Evolutionary conservation across 139 green algal species (phyloP), one percentile per base, ranked within the genome.

Genomic region (Spirogloea muscicola): DNA sequence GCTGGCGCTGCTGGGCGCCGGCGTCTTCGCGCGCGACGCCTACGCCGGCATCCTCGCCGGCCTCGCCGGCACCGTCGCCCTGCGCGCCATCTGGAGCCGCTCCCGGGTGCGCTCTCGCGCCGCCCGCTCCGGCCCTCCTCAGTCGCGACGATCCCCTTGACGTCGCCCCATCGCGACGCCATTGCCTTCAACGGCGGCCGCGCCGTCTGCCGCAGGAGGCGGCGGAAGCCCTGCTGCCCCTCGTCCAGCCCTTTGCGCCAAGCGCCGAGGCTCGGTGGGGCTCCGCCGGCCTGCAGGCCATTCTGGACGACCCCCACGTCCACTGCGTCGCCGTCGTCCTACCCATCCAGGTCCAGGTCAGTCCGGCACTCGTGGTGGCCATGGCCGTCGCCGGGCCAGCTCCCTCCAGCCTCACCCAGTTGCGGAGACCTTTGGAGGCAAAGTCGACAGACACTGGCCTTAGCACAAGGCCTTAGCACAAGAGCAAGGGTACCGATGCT

Each of bases 21-120:
- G 67, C 55, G 48, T 76, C 1, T 76, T 76, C 46, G 67, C 67
- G 13, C 27, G 67, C 3, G 67, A 76, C 29, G 67, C 67, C 18
- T 76, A 76, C 36, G 18, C 66, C 7, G 31, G 31, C 2, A 40
- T 76, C 10, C 49, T 76, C 29, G 31, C 33, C 3, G 44, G 25
- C 29, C 31, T 67, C 27, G 33, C 29, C 27, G 3, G 7, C 9
- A 29, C 21, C 18, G 46, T 76, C 7, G 39, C 9, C 27, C 67
- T 68, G 5, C 49, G 48, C 29, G 46, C 49, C 49, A 18, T 76
- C 7, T 76, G 67, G 67, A 76, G 67, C 67, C 67, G 67, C 49
- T 76, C 67, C 7, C 49, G 66, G 67, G 49, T 48, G 3, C 4
- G n/a, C n/a, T n/a, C n/a, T n/a, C n/a, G n/a, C n/a, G n/a, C n/a